These are phyloP conservation scores for Diaporthe australafricana DNA, from an alignment of 2,329 filamentous ascomycete species.

Conservation along the genomic window DNA sequence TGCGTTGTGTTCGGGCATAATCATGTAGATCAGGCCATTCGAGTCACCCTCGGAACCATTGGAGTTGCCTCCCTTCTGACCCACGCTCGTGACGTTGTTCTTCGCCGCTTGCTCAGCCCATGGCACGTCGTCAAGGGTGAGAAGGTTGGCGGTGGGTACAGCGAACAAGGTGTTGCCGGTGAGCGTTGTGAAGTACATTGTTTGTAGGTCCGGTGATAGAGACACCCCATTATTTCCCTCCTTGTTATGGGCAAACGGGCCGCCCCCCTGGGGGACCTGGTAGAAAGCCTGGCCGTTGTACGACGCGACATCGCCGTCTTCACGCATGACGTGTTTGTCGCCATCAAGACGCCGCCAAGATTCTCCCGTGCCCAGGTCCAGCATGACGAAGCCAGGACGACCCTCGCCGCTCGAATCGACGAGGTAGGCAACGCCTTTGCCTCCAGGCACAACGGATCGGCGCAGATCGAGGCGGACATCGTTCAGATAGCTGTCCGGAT, in stretches of 20 bases:
- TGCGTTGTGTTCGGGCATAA: conserved; percentile 58
- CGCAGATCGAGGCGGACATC: conserved; percentile 59
- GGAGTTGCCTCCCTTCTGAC: conserved; percentile 56
- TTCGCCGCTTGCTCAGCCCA: conserved; percentile 28
- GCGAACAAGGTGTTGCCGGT: not conserved
- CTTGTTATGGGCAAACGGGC: conserved; percentile 10
- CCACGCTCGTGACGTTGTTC: conserved; percentile 57
- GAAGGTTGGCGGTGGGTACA: conserved; percentile 13
- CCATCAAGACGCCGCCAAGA: conserved; percentile 53
- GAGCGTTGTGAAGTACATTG: conserved; percentile 51
- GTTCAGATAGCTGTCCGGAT: conserved; percentile 59
- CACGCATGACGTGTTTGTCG: conserved; percentile 43
- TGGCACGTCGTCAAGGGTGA: not conserved
- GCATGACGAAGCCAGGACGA: conserved; percentile 58
- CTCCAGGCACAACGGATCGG: conserved; percentile 50
- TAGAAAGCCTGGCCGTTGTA: conserved; percentile 50
- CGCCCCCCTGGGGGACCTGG: conserved; percentile 3
- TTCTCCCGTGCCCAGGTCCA: conserved; percentile 54
- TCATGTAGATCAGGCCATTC: conserved; percentile 57
- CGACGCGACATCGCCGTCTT: conserved; percentile 46
- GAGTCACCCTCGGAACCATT: conserved; percentile 58
- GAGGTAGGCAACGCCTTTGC: conserved; percentile 56
- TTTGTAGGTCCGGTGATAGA: conserved; percentile 47
- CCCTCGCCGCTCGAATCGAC: conserved; percentile 58
- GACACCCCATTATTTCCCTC: conserved; percentile 21